A percentile compares a stretch with the other conserved stretches of the same genome.
These are phyloP conservation scores for Boletus rufocinnamomeus DNA, from an alignment of 768 basidiomycete species.

Conservation along the genomic window DNA sequence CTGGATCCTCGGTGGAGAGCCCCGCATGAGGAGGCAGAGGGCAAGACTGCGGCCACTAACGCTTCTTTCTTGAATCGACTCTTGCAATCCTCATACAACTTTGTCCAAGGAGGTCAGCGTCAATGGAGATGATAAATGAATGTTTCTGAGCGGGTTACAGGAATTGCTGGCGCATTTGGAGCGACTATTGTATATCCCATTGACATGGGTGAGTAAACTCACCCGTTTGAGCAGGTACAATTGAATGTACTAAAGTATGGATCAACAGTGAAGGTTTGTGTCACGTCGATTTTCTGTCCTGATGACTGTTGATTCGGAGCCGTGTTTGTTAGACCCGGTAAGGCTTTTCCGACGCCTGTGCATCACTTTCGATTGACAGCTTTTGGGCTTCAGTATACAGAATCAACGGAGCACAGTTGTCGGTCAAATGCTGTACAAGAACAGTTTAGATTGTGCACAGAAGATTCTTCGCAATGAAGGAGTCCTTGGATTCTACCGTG, in stretches of 20 bases:
- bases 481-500: constrained; percentile 92
- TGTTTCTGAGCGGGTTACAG: constrained; percentile 39
- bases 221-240: not conserved
- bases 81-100: constrained; percentile 79
- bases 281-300: not conserved
- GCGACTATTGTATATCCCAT: constrained; percentile 99
- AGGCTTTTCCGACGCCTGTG: constrained; percentile 5
- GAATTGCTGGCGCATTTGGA: constrained; percentile 90
- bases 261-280: constrained; percentile 67
- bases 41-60: constrained; percentile 31
- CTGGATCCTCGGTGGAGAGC: constrained; percentile 88
- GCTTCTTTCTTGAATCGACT: constrained; percentile 56
- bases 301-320: constrained; percentile 10
- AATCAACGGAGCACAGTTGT: constrained; percentile 97
- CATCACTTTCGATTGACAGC: constrained; percentile 2
- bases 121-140: not conserved
- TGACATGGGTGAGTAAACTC: constrained; percentile 69
- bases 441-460: constrained; percentile 89
- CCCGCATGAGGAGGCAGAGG: constrained; percentile 56
- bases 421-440: constrained; percentile 95
- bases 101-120: constrained; percentile 74
- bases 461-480: constrained; percentile 97
- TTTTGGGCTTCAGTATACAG: constrained; percentile 68
- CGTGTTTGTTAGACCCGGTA: constrained; percentile 56
- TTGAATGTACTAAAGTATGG: constrained; percentile 12